A percentile compares a stretch with the other conserved stretches of the same genome.
Conservation (phyloP, 2,329 filamentous ascomycete species). For the Pestalotiopsis fici region DNA sequence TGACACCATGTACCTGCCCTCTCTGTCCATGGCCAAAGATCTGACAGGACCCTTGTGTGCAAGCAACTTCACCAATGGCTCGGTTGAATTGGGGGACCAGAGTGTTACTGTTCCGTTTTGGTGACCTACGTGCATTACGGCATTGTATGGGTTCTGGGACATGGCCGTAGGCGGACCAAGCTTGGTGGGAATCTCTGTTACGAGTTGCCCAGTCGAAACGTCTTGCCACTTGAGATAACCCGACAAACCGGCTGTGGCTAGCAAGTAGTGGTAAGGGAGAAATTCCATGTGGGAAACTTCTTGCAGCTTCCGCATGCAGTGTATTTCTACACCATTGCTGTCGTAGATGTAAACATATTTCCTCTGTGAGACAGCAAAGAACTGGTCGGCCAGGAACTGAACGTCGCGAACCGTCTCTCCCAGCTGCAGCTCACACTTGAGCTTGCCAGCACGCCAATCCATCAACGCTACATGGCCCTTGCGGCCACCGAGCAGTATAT, state of each 20-base stretch:
- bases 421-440: constrained; percentile 61
- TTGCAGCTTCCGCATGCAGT: constrained; percentile 85
- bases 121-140: constrained; percentile 87
- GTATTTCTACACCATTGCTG: constrained; percentile 83
- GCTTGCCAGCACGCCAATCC: constrained; percentile 48
- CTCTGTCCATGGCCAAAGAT: constrained; percentile 80
- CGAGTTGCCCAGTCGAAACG: constrained; percentile 86
- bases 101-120: constrained; percentile 93
- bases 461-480: constrained; percentile 96
- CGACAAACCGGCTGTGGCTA: constrained; percentile 72
- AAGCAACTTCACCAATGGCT: constrained; percentile 86
- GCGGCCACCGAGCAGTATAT: constrained; percentile 81
- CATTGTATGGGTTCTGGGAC: constrained; percentile 88
- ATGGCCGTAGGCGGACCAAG: constrained; percentile 72
- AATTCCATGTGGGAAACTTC: constrained; percentile 96
- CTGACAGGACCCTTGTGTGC: constrained; percentile 89
- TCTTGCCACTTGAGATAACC: constrained; percentile 94
- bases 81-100: constrained; percentile 90
- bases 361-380: constrained; percentile 94
- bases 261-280: constrained; percentile 91
- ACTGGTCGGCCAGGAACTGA: constrained; percentile 91
- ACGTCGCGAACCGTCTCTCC: constrained; percentile 88
- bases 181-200: constrained; percentile 39
- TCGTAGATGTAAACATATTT: constrained; percentile 98
- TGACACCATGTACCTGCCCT: constrained; percentile 94